A percentile compares a stretch with the other conserved stretches of the same genome.
Conservation (phyloP, 106 monocot species). For the Allium fistulosum region DNA sequence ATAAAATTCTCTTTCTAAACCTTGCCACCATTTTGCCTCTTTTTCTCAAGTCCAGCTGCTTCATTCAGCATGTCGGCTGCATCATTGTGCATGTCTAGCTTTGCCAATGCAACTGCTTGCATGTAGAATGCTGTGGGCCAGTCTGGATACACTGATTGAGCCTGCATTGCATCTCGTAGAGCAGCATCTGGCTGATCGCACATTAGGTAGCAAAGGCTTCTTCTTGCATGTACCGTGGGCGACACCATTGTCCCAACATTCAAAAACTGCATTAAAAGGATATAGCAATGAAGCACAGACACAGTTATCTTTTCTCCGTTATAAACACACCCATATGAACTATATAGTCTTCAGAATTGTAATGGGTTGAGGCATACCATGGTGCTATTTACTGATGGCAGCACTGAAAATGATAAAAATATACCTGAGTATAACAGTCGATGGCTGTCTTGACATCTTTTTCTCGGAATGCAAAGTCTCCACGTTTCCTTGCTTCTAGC, state of each 20-base stretch:
- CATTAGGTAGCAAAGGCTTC: conserved; percentile 25
- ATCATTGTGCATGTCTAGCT: conserved; percentile 26
- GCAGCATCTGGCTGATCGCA: conserved; percentile 24
- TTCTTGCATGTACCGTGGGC: conserved; percentile 21
- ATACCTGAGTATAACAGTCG: conserved; percentile 86
- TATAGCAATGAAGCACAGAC: too few relatives aligned
- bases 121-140: conserved; percentile 36
- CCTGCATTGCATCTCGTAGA: conserved; percentile 28
- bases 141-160: conserved; percentile 21
- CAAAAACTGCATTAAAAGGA: conserved; percentile 7
- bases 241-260: conserved; percentile 27
- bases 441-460: conserved; percentile 84
- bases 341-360: too few relatives aligned
- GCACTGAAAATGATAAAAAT: background rate
- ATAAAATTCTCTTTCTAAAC: background rate
- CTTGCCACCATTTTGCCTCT: conserved; percentile 20
- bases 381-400: too few relatives aligned
- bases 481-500: conserved; percentile 76
- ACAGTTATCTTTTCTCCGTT: too few relatives aligned
- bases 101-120: conserved; percentile 22
- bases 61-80: conserved; percentile 20
- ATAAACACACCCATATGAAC: too few relatives aligned
- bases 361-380: too few relatives aligned
- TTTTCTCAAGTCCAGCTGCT: conserved; percentile 22
- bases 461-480: conserved; percentile 85